Base-by-base conservation (phyloP, 2,329 filamentous ascomycete species). In the Basipetospora chlamydospora region DNA sequence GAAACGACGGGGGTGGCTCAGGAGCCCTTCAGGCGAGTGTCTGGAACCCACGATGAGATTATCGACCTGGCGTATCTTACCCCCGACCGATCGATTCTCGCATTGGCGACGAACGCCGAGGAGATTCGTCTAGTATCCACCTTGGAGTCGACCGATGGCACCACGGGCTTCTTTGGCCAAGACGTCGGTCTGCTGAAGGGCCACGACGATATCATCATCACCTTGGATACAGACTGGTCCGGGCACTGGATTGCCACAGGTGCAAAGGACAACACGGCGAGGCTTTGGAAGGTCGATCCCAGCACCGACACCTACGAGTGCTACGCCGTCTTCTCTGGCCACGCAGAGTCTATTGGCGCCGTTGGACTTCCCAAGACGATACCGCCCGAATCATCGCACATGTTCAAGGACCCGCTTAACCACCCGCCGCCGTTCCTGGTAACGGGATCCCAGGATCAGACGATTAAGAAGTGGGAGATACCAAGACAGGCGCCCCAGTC, bases 171-270 rank as follows among this genome's bases (percentile, higher is more conserved):
- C 52, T 95, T 96, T 54, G 90, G 90, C 11, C 83, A 87, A 41
- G 90, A 98, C 49, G 69, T 94, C 26, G 83, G 78, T 2, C 64
- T 90, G 17, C 66, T 98, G 2, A 84, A 83, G 50, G 90, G 90
- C 1, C 90, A 98, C 47, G 78, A 87, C 34, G 90, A 98, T 47
- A 95, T 98, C 35, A 82, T 98, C 41, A 93, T 98, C 47, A 87
- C 86, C 40, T 64, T 98, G 28, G 87, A 95, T 52, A 77, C 85
- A 3, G 90, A 98, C 58, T 94, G 86, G 85, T 96, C 90, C 8
- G 92, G 92, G 1, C 78, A 90, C 54, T 98, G 90, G 90, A 72
- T 98, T 26, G 88, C 81, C 10, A 96, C 90, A 2, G 90, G 88
- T 37, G 84, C 90, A 16, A 98, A 98, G 59, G 90, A 98, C 55